Base-by-base conservation (phyloP, 2,329 filamentous ascomycete species). In the Pseudogymnoascus sp. region DNA sequence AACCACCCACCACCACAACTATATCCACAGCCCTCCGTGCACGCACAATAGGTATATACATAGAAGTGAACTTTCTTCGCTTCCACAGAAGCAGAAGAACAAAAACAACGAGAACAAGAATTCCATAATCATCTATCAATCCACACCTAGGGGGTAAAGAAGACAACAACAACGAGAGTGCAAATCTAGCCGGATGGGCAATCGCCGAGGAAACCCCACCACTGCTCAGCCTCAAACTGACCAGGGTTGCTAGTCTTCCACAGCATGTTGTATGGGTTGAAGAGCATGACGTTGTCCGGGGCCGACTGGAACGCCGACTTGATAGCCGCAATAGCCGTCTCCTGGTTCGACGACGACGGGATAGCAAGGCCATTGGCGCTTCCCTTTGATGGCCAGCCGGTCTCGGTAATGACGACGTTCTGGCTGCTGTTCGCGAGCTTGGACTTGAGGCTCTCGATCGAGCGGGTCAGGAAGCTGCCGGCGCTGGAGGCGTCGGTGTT, bases 321-420 rank as follows among this genome's bases (percentile, higher is more conserved):
- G 70, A 96, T 83, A 24, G 86, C 87, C 5, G 76, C 73, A 37
- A 96, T 74, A 10, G 91, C 91, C 21, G 74, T 73, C 10, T 77
- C 72, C 74, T 96, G 91, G 67, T 92, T 85, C 10, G 79, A 76
- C n/a, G 77, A 70, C 11, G 85, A 85, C 0, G 91, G 88, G 1
- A 93, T 78, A n/a, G 90, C 90, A 16, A 72, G 71, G 1, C 85
- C 84, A 72, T 95, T 93, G 61, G 80, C 65, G 11, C 78, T 68
- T 16, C 91, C 91, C 68, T 83, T 74, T 73, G 83, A 86, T 44
- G 91, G 91, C 91, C 91, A 96, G 61, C 92, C 92, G 2, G 88
- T 87, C 78, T 96, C 92, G 1, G 90, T 91, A 68, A 96, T 86
- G 38, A 93, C 79, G 33, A 89, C 81, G 53, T 81, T 80, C 75